A percentile compares a stretch with the other conserved stretches of the same genome.
Evolutionary conservation across 2,329 filamentous ascomycete genomes (phyloP).

Genomic region (Botryosphaeria dothidea): DNA sequence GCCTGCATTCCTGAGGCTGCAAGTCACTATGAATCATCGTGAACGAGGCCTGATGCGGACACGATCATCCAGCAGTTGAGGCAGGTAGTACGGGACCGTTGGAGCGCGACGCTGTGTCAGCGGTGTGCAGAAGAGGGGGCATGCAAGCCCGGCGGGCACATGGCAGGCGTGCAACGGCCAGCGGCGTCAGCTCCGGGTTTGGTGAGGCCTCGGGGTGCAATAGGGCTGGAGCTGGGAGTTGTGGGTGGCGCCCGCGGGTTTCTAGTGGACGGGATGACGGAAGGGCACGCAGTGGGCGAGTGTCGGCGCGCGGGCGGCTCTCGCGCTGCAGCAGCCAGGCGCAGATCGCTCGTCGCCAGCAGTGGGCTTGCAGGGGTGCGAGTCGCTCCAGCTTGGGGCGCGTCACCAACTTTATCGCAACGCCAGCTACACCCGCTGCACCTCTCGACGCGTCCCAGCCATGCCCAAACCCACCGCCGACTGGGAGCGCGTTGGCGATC

Average conservation of each 20-base stretch:
- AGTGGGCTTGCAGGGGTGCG: neutral
- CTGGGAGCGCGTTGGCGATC: slow-evolving; percentile 92
- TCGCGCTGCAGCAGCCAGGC: neutral
- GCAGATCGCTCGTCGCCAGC: no score
- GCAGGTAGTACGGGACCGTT: neutral
- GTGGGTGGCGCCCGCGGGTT: neutral
- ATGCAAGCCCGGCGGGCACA: neutral
- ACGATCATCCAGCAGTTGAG: neutral
- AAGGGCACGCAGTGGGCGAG: neutral
- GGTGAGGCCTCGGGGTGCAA: neutral
- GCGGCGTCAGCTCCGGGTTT: slow-evolving; percentile 3
- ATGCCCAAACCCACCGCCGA: slow-evolving; percentile 70
- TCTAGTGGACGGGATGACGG: neutral
- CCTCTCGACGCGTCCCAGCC: neutral
- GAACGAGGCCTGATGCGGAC: neutral
- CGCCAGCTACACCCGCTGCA: neutral
- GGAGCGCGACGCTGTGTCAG: neutral
- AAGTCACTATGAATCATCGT: neutral
- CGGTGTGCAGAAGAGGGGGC: neutral
- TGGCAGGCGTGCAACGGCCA: neutral
- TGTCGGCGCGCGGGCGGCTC: neutral
- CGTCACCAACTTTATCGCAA: slow-evolving; percentile 15
- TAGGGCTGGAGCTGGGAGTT: neutral
- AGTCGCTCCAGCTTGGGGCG: neutral
- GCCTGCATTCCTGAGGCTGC: neutral